Evolutionary conservation across 78 protist species (phyloP).

Genomic region (Dictyostelium firmibasis): DNA sequence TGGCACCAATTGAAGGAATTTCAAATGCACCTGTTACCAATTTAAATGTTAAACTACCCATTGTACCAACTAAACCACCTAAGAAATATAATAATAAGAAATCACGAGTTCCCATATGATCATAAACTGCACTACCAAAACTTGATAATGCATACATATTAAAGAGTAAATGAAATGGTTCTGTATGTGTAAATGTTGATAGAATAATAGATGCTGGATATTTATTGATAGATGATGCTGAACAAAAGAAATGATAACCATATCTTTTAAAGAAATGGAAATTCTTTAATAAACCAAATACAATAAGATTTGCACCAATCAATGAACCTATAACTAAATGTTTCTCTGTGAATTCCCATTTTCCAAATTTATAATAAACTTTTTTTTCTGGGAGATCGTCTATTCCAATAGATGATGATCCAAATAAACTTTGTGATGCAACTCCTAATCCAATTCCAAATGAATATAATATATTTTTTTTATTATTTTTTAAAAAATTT

Average conservation of each 20-base stretch:
- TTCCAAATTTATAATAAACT: neutral
- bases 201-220: constrained; percentile 27
- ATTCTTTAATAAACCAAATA: neutral
- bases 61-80: constrained; percentile 67
- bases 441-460: neutral
- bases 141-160: constrained; percentile 42
- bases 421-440: neutral
- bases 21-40: neutral
- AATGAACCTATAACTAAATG: constrained; percentile 5
- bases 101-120: constrained; percentile 17
- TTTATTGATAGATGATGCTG: neutral
- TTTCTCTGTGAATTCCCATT: neutral
- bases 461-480: constrained; percentile 1
- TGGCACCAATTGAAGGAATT: constrained; percentile 56
- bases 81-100: constrained; percentile 17
- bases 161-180: constrained; percentile 20
- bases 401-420: neutral
- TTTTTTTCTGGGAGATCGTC: neutral
- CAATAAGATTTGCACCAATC: neutral
- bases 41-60: constrained; percentile 29
- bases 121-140: constrained; percentile 43
- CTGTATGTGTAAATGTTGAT: constrained; percentile 54
- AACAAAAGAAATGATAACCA: constrained; percentile 8
- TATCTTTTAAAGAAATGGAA: neutral
- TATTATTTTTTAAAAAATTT: neutral